phyloP scores from a whole-genome alignment of 2,329 filamentous ascomycete species.

The Aspergillus nomiae region DNA sequence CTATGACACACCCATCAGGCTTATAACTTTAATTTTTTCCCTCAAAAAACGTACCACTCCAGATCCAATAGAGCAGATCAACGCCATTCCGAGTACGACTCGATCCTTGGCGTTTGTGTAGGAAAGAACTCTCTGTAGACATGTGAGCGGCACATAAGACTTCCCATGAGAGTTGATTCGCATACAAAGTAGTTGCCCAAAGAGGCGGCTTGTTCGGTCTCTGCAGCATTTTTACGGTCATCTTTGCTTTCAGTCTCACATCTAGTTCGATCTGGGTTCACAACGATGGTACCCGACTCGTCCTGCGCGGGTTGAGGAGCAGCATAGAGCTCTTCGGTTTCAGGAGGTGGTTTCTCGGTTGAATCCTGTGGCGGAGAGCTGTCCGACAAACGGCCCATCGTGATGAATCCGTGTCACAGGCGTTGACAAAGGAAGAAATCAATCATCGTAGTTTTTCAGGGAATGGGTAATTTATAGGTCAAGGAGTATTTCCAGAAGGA shows the following conservation, averaged over 20 bases:
- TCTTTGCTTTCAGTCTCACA: background rate
- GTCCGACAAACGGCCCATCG: background rate
- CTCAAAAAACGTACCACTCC: conserved; percentile 26
- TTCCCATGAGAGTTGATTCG: background rate
- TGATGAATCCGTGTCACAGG: background rate
- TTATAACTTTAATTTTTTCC: background rate
- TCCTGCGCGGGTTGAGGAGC: background rate
- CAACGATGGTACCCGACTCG: background rate
- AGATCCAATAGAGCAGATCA: conserved; percentile 26
- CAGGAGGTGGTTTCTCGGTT: background rate
- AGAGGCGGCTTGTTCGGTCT: conserved; percentile 11
- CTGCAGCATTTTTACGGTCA: conserved; percentile 1
- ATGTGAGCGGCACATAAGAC: background rate
- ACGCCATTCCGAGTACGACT: conserved; percentile 21
- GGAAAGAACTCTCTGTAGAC: conserved; percentile 24
- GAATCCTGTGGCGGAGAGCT: background rate
- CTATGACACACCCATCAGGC: conserved; percentile 2
- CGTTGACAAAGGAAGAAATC: background rate
- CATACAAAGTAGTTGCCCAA: conserved; percentile 19
- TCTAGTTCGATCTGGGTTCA: background rate
- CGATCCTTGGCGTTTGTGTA: conserved; percentile 23
- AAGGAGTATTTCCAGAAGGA: background rate
- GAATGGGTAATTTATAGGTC: background rate
- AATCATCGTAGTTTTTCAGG: background rate
- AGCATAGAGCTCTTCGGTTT: background rate